Base-by-base conservation (phyloP, 495 filamentous ascomycete genomes). In the Aspergillus nidulans region DNA sequence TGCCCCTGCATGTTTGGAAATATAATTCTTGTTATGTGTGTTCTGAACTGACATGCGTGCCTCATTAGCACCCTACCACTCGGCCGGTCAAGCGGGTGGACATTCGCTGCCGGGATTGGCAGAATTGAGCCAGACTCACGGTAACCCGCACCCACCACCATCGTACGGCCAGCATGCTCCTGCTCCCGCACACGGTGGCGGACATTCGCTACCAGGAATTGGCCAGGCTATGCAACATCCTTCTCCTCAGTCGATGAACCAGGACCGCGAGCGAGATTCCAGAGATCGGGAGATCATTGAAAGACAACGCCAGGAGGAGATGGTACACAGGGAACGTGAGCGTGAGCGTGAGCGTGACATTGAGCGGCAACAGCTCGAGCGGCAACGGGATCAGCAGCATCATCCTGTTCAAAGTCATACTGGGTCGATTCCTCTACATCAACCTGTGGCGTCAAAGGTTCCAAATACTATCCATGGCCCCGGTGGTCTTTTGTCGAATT, bases 361-460 rank as follows among this genome's bases (percentile, higher is more conserved):
- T 9, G 81, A 85, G 41, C 69, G 75, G n/a, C 77, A 74, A 58
- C 72, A 73, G 53, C 63, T 76, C n/a, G 80, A 84, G 42, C 72
- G 73, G 36, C 77, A 74, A 63, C 68, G 79, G 53, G 69, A 77
- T 54, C 75, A 77, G 53, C 69, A 76, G 25, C 70, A 89, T 38
- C 82, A 86, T 41, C 83, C 88, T 13, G 89, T 91, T 56, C 89
- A 95, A 66, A 91, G 87, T 68, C 90, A 89, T 59, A 84, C 88
- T 12, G 88, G 85, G 30, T 87, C 90, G 0, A 86, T 96, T 46
- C 89, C 89, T 24, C 81, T 96, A 61, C 91, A 96, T 65, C 91
- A 96, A 64, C 91, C 91, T 2, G 89, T 95, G 45, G 91, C 91
- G 40, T 90, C 87, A 38, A 83, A 89, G 62, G 81, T 90, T 15